Evolutionary conservation across 73 alveolate genomes (phyloP).

Genomic region (Blepharisma stoltei): DNA sequence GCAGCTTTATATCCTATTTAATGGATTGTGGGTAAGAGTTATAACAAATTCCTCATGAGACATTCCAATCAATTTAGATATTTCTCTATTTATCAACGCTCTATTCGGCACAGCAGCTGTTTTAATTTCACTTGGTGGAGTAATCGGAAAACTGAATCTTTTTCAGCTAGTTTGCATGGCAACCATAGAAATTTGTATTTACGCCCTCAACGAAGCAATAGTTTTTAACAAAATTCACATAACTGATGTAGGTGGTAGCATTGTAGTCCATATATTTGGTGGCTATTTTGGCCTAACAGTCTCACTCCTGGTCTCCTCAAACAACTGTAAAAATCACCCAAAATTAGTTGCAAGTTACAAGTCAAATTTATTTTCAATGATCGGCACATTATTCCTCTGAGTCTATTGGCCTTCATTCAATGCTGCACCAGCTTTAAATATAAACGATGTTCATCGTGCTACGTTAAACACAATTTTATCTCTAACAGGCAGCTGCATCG

Average conservation of each 20-base stretch:
- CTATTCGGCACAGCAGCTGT: conserved; percentile 63
- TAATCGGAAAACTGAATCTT: conserved; percentile 65
- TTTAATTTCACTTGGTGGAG: conserved; percentile 67
- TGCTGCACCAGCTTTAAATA: conserved; percentile 59
- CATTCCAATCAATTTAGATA: conserved; percentile 32
- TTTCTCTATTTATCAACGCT: conserved; percentile 42
- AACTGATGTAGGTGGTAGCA: conserved; percentile 84
- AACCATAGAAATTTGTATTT: conserved; percentile 44
- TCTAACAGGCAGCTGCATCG: conserved; percentile 53
- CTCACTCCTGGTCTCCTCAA: conserved; percentile 50
- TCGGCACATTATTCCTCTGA: conserved; percentile 86
- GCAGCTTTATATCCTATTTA: conserved; percentile 50
- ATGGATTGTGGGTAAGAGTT: conserved; percentile 48
- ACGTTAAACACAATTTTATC: conserved; percentile 74
- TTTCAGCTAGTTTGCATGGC: conserved; percentile 58
- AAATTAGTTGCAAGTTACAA: conserved; percentile 60
- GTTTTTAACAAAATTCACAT: conserved; percentile 36
- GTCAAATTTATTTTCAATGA: conserved; percentile 68
- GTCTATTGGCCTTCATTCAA: conserved; percentile 91
- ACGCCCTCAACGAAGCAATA: conserved; percentile 44
- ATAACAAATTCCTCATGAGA: conserved; percentile 31
- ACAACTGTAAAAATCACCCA: conserved; percentile 45
- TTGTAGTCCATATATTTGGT: conserved; percentile 82
- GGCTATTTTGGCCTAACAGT: conserved; percentile 78
- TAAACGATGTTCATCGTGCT: conserved; percentile 57